Percentiles rank a stretch among this genome's conserved stretches.
Evolutionary conservation across 2,329 filamentous ascomycete species (phyloP).

Genomic region (Fusarium sulawesiense): DNA sequence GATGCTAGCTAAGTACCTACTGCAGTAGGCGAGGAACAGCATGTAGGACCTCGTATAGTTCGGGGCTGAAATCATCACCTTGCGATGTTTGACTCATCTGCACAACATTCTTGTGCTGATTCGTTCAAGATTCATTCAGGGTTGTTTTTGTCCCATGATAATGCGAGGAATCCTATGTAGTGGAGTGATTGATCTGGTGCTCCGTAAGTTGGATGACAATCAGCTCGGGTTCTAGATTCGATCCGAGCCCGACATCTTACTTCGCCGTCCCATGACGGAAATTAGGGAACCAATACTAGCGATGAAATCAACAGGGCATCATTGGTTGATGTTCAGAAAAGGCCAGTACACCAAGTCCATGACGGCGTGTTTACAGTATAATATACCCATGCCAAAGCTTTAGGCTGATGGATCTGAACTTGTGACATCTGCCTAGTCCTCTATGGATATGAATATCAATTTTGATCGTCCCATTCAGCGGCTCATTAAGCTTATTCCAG

Average conservation of each 20-base stretch:
- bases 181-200: neutral
- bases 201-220: conserved; percentile 2
- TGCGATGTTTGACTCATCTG: neutral
- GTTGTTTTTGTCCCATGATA: neutral
- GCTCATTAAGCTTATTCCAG: neutral
- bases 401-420: neutral
- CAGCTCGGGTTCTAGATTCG: conserved; percentile 26
- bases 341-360: conserved; percentile 11
- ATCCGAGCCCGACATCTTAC: conserved; percentile 37
- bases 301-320: conserved; percentile 8
- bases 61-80: neutral
- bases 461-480: neutral
- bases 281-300: conserved; percentile 6
- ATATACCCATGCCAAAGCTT: neutral
- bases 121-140: neutral
- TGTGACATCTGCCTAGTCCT: neutral
- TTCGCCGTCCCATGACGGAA: conserved; percentile 2
- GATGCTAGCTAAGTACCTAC: neutral
- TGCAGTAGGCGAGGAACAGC: neutral
- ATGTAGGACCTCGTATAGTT: neutral
- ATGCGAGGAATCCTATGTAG: neutral
- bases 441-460: neutral
- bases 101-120: neutral
- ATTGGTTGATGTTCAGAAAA: conserved; percentile 28
- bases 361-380: neutral